These are phyloP conservation scores for Ascochyta lentis DNA, from an alignment of 2,329 filamentous ascomycete species.

Conservation along the genomic window DNA sequence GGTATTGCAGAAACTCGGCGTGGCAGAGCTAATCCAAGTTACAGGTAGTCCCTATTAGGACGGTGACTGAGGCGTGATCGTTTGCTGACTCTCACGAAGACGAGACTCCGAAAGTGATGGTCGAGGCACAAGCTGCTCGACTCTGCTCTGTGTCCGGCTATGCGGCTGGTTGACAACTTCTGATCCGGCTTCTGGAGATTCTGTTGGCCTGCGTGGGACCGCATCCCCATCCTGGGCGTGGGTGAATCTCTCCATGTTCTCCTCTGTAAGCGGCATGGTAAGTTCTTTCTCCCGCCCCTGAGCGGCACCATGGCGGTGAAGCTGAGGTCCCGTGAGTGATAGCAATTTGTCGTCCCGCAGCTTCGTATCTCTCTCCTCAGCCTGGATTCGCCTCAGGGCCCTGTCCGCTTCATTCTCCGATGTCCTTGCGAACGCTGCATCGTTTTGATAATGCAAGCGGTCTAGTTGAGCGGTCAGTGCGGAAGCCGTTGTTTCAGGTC, in stretches of 20 bases:
- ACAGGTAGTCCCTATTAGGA: neutral
- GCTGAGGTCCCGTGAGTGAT: conserved; percentile 51
- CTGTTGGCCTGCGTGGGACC: conserved; percentile 16
- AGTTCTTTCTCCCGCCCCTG: conserved; percentile 26
- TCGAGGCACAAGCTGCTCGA: conserved; percentile 20
- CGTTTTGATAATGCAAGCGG: conserved; percentile 47
- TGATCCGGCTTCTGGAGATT: conserved; percentile 27
- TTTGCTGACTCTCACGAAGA: conserved; percentile 37
- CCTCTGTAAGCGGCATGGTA: conserved; percentile 45
- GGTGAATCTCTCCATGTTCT: conserved; percentile 46
- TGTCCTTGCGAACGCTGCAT: conserved; percentile 49
- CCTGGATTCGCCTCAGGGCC: conserved; percentile 54
- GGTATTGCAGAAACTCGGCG: neutral
- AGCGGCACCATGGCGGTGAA: conserved; percentile 29
- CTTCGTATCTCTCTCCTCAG: conserved; percentile 62
- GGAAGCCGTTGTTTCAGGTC: conserved; percentile 47
- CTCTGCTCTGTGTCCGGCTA: conserved; percentile 25
- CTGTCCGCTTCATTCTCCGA: conserved; percentile 55
- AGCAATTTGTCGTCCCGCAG: conserved; percentile 63
- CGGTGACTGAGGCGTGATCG: conserved; percentile 21
- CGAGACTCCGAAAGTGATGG: conserved; percentile 27
- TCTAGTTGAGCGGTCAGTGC: conserved; percentile 45
- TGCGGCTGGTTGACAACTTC: conserved; percentile 25
- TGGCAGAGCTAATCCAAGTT: neutral
- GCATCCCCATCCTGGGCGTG: conserved; percentile 37